A percentile compares a stretch with the other conserved stretches of the same genome.
phyloP scores from a whole-genome alignment of 768 basidiomycete genomes.

The Butyriboletus loyo region DNA sequence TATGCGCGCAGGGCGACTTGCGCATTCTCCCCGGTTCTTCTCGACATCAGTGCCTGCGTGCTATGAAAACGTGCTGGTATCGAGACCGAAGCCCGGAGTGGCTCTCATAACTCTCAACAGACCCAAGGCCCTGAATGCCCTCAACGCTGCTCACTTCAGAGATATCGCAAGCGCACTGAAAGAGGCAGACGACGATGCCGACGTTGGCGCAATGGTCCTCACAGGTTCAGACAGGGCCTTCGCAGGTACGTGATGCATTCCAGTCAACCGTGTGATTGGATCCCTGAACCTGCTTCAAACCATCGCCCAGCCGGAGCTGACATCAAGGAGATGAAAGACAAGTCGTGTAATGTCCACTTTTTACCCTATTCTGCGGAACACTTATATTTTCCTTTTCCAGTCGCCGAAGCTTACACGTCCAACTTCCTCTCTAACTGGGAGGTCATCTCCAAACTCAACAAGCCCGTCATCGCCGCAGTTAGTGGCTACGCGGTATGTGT shows the following conservation, averaged over 20 bases:
- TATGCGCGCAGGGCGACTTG: conserved; percentile 2
- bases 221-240: conserved; percentile 93
- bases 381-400: conserved; percentile 35
- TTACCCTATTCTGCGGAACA: background rate
- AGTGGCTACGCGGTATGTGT: conserved; percentile 84
- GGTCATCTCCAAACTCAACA: conserved; percentile 66
- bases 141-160: conserved; percentile 73
- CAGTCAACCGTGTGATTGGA: background rate
- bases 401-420: conserved; percentile 81
- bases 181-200: conserved; percentile 66
- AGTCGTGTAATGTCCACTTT: conserved; percentile 60
- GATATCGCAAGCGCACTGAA: conserved; percentile 79
- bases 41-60: conserved; percentile 31
- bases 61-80: conserved; percentile 67
- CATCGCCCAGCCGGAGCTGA: conserved; percentile 79
- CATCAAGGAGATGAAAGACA: conserved; percentile 99
- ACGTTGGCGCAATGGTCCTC: conserved; percentile 80
- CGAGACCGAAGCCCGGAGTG: conserved; percentile 64
- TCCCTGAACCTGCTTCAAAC: background rate
- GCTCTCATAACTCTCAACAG: conserved; percentile 86
- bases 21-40: conserved; percentile 16
- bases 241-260: conserved; percentile 58
- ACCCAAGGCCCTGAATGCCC: conserved; percentile 87
- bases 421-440: conserved; percentile 89
- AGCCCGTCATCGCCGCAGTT: conserved; percentile 95